Conservation (phyloP, 345 rosid species). For the Laguncularia racemosa region DNA sequence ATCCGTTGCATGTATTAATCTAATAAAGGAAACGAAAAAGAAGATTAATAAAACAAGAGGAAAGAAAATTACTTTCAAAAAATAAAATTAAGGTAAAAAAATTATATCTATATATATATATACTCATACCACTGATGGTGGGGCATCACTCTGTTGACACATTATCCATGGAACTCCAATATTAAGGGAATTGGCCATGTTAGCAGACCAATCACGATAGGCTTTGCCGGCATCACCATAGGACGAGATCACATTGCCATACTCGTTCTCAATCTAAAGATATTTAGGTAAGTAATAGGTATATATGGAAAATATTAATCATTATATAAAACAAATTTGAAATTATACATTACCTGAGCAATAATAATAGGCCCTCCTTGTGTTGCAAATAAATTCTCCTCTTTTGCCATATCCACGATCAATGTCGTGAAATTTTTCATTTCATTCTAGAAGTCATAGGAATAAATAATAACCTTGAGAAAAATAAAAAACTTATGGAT, state of each 20-base stretch:
- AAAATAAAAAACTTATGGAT: background rate
- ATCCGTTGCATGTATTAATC: constrained; percentile 35
- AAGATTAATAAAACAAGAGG: background rate
- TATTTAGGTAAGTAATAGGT: background rate
- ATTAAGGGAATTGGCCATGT: constrained; percentile 50
- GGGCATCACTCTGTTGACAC: constrained; percentile 69
- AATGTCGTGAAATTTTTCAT: constrained; percentile 64
- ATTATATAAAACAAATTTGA: background rate
- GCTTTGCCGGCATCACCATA: constrained; percentile 54
- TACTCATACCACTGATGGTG: constrained; percentile 34
- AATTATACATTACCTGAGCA: constrained; percentile 42
- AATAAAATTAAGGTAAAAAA: background rate
- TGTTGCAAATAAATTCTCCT: constrained; percentile 57
- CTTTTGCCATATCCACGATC: constrained; percentile 52
- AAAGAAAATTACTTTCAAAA: background rate
- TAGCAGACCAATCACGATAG: constrained; percentile 62
- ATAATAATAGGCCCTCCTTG: constrained; percentile 80
- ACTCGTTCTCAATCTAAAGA: constrained; percentile 75
- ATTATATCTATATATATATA: background rate
- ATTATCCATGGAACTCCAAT: constrained; percentile 82
- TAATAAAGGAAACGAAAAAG: background rate
- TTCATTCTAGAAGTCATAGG: constrained; percentile 26
- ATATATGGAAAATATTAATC: background rate
- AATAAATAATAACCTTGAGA: too few species aligned
- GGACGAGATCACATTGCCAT: constrained; percentile 43